Evolutionary conservation across 2,329 filamentous ascomycete genomes (phyloP).

Genomic region (Atkinsonella hypoxylon): DNA sequence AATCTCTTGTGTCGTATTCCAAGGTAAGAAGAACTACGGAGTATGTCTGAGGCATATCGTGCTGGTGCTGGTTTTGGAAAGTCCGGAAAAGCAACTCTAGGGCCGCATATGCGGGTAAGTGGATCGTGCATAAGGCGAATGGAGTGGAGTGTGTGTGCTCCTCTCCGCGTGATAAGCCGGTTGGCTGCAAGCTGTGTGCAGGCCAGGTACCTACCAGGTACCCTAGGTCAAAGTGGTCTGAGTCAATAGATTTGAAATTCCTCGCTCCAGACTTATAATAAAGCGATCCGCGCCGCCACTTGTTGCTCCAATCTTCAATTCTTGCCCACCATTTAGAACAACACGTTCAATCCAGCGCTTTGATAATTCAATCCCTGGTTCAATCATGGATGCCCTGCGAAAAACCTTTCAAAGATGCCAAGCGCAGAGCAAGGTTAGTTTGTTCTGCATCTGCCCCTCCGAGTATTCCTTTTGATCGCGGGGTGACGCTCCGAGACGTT

Average conservation of each 20-base stretch:
- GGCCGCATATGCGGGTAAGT: constrained; percentile 8
- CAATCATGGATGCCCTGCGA: constrained; percentile 42
- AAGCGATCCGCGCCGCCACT: background rate
- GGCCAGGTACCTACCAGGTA: too few species aligned
- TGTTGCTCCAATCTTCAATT: background rate
- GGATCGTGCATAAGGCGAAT: constrained; percentile 7
- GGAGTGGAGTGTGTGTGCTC: too few species aligned
- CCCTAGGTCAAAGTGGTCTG: too few species aligned
- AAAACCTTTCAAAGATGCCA: constrained; percentile 49
- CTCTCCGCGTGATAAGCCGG: too few species aligned
- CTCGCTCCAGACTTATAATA: background rate
- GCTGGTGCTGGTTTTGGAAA: constrained; percentile 10
- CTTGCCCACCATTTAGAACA: background rate
- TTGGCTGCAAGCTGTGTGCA: too few species aligned
- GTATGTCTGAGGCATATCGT: background rate
- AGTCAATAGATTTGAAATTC: background rate
- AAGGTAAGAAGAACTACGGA: too few species aligned
- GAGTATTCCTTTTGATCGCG: background rate
- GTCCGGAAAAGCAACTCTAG: constrained; percentile 9
- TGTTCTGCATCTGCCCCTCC: constrained; percentile 18
- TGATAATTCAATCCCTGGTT: background rate
- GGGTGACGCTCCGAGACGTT: background rate
- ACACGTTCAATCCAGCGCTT: background rate
- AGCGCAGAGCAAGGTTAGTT: constrained; percentile 43
- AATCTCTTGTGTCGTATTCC: too few species aligned